A percentile compares a stretch with the other conserved stretches of the same genome.
phyloP scores from a whole-genome alignment of 1,139 yeast genomes.

The Hemisphaericaspora xylofermentans region DNA sequence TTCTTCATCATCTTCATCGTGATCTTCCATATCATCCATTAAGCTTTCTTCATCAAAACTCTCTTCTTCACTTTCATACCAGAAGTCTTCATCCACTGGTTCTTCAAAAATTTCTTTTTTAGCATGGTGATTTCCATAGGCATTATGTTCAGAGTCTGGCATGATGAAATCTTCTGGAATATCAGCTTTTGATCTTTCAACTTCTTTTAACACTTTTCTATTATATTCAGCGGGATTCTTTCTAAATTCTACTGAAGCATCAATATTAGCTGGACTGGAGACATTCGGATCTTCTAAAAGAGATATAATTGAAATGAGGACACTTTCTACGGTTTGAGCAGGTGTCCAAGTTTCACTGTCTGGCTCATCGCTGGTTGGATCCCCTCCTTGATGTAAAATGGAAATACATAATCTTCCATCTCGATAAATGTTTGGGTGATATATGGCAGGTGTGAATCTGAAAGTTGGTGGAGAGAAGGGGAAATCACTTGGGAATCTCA shows the following conservation, averaged over 20 bases:
- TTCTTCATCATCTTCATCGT: conserved; percentile 57
- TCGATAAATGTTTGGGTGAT: conserved; percentile 91
- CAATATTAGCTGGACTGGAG: conserved; percentile 93
- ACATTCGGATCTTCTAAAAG: conserved; percentile 91
- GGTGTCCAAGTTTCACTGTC: conserved; percentile 96
- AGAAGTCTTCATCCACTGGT: conserved; percentile 74
- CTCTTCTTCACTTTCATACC: conserved; percentile 73
- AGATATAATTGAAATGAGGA: conserved; percentile 84
- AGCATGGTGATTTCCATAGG: conserved; percentile 52
- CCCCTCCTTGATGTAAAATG: conserved; percentile 87
- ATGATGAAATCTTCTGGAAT: conserved; percentile 83
- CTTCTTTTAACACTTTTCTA: conserved; percentile 77
- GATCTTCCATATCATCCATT: conserved; percentile 54
- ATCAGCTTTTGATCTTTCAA: conserved; percentile 76
- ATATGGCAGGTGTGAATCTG: conserved; percentile 91
- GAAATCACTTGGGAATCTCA: conserved; percentile 88
- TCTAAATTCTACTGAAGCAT: conserved; percentile 91
- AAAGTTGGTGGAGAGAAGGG: conserved; percentile 92
- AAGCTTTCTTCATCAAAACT: conserved; percentile 55
- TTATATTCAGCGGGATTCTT: conserved; percentile 80
- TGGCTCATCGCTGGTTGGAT: conserved; percentile 85
- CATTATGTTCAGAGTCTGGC: conserved; percentile 64
- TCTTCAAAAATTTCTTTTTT: conserved; percentile 57
- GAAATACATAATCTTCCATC: conserved; percentile 94
- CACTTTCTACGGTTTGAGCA: conserved; percentile 92